Percentiles rank a stretch among this genome's conserved stretches.
Evolutionary conservation across 2,329 filamentous ascomycete species (phyloP).

Genomic region (Phyllosticta paracitricarpa): DNA sequence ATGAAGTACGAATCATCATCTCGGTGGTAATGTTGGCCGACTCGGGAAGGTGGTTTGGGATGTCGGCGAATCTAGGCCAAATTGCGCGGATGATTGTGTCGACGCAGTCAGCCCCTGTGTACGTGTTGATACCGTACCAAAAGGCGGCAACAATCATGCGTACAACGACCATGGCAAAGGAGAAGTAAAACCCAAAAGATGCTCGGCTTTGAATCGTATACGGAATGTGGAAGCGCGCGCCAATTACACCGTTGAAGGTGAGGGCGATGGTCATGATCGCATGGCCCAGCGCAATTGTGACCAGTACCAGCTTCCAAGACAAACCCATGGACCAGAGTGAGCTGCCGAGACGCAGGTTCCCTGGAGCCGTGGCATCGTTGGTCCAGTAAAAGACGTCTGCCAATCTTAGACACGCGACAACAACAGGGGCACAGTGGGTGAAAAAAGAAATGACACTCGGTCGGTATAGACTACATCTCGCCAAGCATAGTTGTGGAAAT

Average conservation of each 20-base stretch:
- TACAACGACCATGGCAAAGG: slow-evolving; percentile 17
- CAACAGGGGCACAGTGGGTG: background rate
- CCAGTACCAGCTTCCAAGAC: slow-evolving; percentile 1
- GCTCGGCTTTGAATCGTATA: slow-evolving; percentile 1
- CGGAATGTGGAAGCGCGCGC: background rate
- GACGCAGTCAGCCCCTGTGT: slow-evolving; percentile 21
- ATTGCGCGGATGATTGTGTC: slow-evolving; percentile 18
- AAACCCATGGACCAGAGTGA: background rate
- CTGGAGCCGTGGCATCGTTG: slow-evolving; percentile 1
- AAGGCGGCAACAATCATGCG: slow-evolving; percentile 26
- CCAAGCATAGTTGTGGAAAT: too few relatives aligned
- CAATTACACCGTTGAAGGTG: slow-evolving; percentile 2
- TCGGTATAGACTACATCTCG: too few relatives aligned
- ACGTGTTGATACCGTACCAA: slow-evolving; percentile 25
- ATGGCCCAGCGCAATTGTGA: background rate
- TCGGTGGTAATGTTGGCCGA: slow-evolving; percentile 16
- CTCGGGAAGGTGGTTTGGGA: slow-evolving; percentile 13
- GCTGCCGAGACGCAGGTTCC: background rate
- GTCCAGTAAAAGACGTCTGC: slow-evolving; percentile 1
- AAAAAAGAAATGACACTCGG: too few relatives aligned
- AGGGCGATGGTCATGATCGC: background rate
- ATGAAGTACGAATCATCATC: slow-evolving; percentile 13
- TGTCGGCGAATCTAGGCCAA: slow-evolving; percentile 14
- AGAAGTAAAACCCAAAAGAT: slow-evolving; percentile 1
- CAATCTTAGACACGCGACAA: background rate